Evolutionary conservation across 768 basidiomycete species (phyloP).

Genomic region (Pleurotus pulmonarius): DNA sequence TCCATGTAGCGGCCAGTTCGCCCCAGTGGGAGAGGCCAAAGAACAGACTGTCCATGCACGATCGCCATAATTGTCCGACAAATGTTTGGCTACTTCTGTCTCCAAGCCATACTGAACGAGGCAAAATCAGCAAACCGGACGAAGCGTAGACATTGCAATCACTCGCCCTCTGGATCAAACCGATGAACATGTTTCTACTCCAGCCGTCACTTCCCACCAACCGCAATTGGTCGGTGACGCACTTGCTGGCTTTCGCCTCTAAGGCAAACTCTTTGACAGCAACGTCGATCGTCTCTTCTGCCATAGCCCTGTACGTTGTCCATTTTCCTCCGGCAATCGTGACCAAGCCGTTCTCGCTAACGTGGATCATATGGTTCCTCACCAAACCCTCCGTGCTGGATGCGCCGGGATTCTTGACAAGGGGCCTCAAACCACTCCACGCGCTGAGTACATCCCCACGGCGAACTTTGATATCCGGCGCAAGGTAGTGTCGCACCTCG

Average conservation of each 20-base stretch:
- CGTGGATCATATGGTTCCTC: slow-evolving; percentile 89
- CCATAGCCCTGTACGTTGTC: slow-evolving; percentile 98
- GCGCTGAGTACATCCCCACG: slow-evolving; percentile 94
- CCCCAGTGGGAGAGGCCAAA: slow-evolving; percentile 72
- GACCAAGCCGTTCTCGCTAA: slow-evolving; percentile 74
- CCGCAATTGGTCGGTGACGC: slow-evolving; percentile 77
- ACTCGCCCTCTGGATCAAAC: slow-evolving; percentile 83
- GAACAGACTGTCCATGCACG: slow-evolving; percentile 93
- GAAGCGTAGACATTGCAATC: not conserved
- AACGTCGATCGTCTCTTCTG: slow-evolving; percentile 87
- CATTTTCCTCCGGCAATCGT: slow-evolving; percentile 98
- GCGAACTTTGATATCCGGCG: slow-evolving; percentile 89
- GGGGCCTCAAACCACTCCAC: slow-evolving; percentile 89
- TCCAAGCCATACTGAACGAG: slow-evolving; percentile 74
- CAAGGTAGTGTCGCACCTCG: slow-evolving; percentile 86
- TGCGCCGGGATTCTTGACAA: slow-evolving; percentile 75
- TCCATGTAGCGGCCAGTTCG: slow-evolving; percentile 85
- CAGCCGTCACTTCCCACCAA: slow-evolving; percentile 92
- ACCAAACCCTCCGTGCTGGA: slow-evolving; percentile 82
- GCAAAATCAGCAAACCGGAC: not conserved
- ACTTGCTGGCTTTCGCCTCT: slow-evolving; percentile 49
- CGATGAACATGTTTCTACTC: slow-evolving; percentile 96
- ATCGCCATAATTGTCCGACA: slow-evolving; percentile 94
- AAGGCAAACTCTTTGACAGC: slow-evolving; percentile 80
- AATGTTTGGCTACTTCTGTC: slow-evolving; percentile 88